Evolutionary conservation across 192 early-diverging fungal species (phyloP), one percentile per base, ranked within the genome.

Genomic region (Coemansia biformis): DNA sequence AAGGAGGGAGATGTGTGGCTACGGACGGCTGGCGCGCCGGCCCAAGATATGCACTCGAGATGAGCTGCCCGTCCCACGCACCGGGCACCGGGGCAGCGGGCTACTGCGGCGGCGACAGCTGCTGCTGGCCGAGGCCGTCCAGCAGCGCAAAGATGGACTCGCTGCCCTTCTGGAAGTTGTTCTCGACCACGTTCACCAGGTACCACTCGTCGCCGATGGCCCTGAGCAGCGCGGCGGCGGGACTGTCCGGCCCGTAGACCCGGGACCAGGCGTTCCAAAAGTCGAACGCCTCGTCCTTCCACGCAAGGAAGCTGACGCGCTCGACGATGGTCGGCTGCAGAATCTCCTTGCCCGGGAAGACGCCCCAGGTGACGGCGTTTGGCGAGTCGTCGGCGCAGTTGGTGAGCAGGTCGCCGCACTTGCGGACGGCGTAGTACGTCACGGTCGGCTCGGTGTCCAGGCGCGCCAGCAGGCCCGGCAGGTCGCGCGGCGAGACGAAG

Each of bases 311-410:
- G 40, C 81, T 84, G 48, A 76, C 73, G 21, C 80, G 54, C 53
- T 97, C 94, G 36, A 97, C 92, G 64, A 97, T 86, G 15, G 94
- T 97, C 13, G 92, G 92, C 75, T 97, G 94, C 37, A 95, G 75
- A 44, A 97, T 90, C 70, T 97, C 94, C 59, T 91, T 88, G 36
- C 92, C 91, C 1, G 91, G 91, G 85, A 97, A 97, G 24, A 97
- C 92, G 36, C 94, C 94, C 94, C 94, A 97, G 11, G 94, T 97
- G 29, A 97, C 91, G 7, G 94, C 94, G 59, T 94, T 99, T 19
- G 94, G 88, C 12, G 81, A 79, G 64, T 93, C 92, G 28, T 73
- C 79, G 23, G 82, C 70, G 39, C 84, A 88, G 73, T 99, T 99
- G 31, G 93, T 93, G 39, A 76, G 70, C 58, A 99, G 74, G 53